Evolutionary conservation across 768 basidiomycete genomes (phyloP).

Genomic region (Cystobasidium tubakii): DNA sequence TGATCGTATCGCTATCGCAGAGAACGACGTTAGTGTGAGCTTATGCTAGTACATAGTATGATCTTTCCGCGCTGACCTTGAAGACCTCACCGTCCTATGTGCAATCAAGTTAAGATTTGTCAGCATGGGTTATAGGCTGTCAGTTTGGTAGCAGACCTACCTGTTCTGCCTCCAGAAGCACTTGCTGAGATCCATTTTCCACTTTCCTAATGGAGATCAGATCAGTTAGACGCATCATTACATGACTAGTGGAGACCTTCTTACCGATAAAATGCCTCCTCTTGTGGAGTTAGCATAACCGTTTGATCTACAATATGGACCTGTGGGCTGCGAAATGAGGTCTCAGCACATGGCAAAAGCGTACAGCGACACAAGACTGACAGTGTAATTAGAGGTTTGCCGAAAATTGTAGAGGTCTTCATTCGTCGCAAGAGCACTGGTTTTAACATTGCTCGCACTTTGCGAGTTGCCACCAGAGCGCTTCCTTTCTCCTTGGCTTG

Average conservation of each 20-base stretch:
- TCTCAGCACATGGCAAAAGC: too few relatives aligned
- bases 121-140: too few relatives aligned
- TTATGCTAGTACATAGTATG: too few relatives aligned
- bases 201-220: too few relatives aligned
- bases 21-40: too few relatives aligned
- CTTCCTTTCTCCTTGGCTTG: neutral
- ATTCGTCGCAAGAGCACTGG: neutral
- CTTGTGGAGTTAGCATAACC: neutral
- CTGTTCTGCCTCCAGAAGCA: neutral
- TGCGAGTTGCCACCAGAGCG: neutral
- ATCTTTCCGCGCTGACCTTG: too few relatives aligned
- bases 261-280: neutral
- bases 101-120: too few relatives aligned
- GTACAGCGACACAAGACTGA: neutral
- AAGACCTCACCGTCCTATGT: too few relatives aligned
- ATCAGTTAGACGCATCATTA: too few relatives aligned
- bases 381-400: neutral
- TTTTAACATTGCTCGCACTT: neutral
- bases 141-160: neutral
- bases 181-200: neutral
- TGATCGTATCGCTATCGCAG: too few relatives aligned
- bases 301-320: neutral
- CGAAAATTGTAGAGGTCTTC: neutral
- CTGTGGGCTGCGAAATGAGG: neutral
- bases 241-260: neutral